Percentiles rank a stretch among this genome's conserved stretches.
These are phyloP conservation scores for Emmonsiellopsis sp. DNA, from an alignment of 2,329 filamentous ascomycete genomes.

Conservation along the genomic window DNA sequence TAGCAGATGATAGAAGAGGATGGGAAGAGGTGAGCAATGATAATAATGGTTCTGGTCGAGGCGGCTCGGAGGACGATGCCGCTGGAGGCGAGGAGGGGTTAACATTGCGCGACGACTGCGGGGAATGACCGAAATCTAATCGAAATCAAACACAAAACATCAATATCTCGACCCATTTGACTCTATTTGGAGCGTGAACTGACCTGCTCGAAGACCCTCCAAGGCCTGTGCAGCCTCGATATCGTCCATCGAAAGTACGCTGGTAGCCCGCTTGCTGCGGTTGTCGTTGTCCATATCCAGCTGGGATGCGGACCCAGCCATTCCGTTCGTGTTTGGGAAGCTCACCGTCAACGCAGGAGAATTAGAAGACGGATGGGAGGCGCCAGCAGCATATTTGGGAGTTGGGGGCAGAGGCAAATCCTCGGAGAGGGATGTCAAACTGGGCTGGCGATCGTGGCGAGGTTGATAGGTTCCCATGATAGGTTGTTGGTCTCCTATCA, in stretches of 20 bases:
- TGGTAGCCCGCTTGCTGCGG: slow-evolving; percentile 35
- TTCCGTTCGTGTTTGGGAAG: not conserved
- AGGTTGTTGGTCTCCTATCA: not conserved
- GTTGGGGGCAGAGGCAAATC: not conserved
- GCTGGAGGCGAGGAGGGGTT: slow-evolving; percentile 20
- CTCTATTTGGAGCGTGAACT: slow-evolving; percentile 17
- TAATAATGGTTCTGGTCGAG: slow-evolving; percentile 68
- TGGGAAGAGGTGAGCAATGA: slow-evolving; percentile 82
- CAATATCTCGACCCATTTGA: not conserved
- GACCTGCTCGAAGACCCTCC: slow-evolving; percentile 65
- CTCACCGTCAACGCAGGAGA: not conserved
- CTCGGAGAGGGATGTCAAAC: not conserved
- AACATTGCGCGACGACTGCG: slow-evolving; percentile 37
- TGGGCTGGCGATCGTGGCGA: not conserved
- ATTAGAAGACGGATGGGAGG: not conserved
- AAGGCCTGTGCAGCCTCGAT: slow-evolving; percentile 62
- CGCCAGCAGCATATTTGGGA: not conserved
- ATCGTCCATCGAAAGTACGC: slow-evolving; percentile 41
- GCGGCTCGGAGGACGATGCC: slow-evolving; percentile 30
- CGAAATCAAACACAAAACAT: slow-evolving; percentile 6
- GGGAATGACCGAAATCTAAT: slow-evolving; percentile 59
- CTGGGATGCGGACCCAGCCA: slow-evolving; percentile 19
- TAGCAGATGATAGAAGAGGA: slow-evolving; percentile 74
- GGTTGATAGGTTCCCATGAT: slow-evolving; percentile 1
- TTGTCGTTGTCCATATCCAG: slow-evolving; percentile 36